phyloP scores from a whole-genome alignment of 345 rosid species.

The Pistacia integerrima region DNA sequence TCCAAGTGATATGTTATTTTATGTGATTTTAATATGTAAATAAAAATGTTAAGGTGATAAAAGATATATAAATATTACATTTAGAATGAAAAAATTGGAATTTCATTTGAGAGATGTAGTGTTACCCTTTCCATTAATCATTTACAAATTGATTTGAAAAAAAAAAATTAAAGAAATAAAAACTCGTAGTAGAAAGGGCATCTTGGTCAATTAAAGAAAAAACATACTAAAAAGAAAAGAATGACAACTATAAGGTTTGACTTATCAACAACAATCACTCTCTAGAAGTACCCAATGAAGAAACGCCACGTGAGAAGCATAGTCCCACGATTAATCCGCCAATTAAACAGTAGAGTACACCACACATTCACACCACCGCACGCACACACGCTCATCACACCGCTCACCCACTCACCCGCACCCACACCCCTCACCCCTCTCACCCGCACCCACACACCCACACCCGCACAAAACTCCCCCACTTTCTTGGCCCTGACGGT shows the following conservation, averaged over 20 bases:
- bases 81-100: too few relatives aligned
- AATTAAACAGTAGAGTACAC: constrained; percentile 11
- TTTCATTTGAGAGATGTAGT: too few relatives aligned
- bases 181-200: background rate
- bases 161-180: background rate
- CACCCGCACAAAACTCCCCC: background rate
- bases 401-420: too few relatives aligned
- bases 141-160: too few relatives aligned
- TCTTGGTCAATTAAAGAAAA: background rate
- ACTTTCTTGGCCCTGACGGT: constrained; percentile 45
- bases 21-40: too few relatives aligned
- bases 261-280: constrained; percentile 26
- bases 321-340: constrained; percentile 18
- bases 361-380: background rate
- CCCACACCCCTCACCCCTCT: too few relatives aligned
- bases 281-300: constrained; percentile 21
- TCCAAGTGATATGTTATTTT: too few relatives aligned
- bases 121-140: too few relatives aligned
- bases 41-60: too few relatives aligned
- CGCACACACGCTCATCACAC: background rate
- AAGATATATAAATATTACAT: too few relatives aligned
- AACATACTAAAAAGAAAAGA: background rate
- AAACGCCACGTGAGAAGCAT: constrained; percentile 23
- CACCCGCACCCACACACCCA: background rate
- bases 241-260: constrained; percentile 22